Percentiles rank a stretch among this genome's conserved stretches.
phyloP scores from a whole-genome alignment of 495 filamentous ascomycete species.

The Daldinia childiae region DNA sequence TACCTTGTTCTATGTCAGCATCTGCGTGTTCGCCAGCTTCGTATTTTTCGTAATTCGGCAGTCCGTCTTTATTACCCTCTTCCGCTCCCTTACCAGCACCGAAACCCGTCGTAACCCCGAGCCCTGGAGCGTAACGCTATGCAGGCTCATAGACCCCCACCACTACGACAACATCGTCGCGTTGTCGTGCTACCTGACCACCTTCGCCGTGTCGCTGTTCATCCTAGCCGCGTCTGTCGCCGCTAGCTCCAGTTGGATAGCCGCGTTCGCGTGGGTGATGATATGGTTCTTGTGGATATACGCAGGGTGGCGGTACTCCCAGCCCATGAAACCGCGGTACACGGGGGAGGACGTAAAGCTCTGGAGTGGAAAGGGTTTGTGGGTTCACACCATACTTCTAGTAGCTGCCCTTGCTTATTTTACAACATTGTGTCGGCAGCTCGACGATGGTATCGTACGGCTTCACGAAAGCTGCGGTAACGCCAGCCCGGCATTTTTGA shows the following conservation, averaged over 20 bases:
- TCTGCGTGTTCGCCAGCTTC: neutral
- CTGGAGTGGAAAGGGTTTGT: neutral
- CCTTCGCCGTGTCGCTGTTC: neutral
- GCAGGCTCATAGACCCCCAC: neutral
- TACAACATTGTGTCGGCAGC: neutral
- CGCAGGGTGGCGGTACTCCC: conserved; percentile 6
- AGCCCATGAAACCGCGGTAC: neutral
- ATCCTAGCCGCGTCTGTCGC: neutral
- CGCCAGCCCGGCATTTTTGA: neutral
- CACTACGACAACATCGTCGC: neutral
- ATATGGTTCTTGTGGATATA: neutral
- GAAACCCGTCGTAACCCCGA: neutral
- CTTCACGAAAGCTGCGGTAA: neutral
- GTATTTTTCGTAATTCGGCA: neutral
- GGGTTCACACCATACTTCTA: neutral
- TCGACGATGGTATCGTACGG: neutral
- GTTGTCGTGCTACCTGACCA: neutral
- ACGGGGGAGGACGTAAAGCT: neutral
- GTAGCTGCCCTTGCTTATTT: neutral
- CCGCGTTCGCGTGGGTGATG: neutral
- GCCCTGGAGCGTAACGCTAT: neutral
- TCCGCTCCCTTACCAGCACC: neutral
- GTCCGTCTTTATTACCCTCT: neutral
- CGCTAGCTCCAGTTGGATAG: neutral
- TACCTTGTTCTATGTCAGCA: neutral